phyloP scores from a whole-genome alignment of 768 basidiomycete genomes.

The Lentinus brumalis region DNA sequence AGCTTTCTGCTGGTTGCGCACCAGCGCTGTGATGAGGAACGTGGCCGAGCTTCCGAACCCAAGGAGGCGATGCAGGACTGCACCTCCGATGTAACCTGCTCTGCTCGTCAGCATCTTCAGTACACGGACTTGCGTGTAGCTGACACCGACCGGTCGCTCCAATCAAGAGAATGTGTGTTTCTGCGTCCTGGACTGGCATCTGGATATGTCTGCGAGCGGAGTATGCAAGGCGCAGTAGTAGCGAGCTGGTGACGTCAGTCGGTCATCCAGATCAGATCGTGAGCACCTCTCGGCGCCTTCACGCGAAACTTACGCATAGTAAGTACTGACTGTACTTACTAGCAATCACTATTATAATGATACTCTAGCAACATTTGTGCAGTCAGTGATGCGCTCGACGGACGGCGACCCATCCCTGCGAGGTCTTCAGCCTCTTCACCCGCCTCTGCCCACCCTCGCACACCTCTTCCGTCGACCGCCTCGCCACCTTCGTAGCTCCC shows the following conservation, averaged over 20 bases:
- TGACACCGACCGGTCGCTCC: constrained; percentile 4
- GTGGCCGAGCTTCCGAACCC: constrained; percentile 27
- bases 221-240: too few relatives aligned
- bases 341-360: too few relatives aligned
- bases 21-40: constrained; percentile 48
- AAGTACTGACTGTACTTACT: too few relatives aligned
- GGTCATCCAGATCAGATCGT: too few relatives aligned
- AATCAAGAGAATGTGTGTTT: background rate
- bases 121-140: background rate
- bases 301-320: too few relatives aligned
- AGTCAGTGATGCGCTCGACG: too few relatives aligned
- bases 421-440: background rate
- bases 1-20: constrained; percentile 45
- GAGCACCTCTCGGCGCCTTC: too few relatives aligned
- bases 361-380: too few relatives aligned
- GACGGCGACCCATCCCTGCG: background rate
- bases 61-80: constrained; percentile 48
- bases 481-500: background rate
- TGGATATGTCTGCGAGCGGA: too few relatives aligned
- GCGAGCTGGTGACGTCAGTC: too few relatives aligned
- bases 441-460: too few relatives aligned
- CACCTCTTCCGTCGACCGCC: background rate
- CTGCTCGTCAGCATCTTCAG: background rate
- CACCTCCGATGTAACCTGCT: constrained; percentile 58
- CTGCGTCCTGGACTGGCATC: too few relatives aligned